Conservation (phyloP, 1,284 basidiomycete species). For the Cryptococcus sp. region DNA sequence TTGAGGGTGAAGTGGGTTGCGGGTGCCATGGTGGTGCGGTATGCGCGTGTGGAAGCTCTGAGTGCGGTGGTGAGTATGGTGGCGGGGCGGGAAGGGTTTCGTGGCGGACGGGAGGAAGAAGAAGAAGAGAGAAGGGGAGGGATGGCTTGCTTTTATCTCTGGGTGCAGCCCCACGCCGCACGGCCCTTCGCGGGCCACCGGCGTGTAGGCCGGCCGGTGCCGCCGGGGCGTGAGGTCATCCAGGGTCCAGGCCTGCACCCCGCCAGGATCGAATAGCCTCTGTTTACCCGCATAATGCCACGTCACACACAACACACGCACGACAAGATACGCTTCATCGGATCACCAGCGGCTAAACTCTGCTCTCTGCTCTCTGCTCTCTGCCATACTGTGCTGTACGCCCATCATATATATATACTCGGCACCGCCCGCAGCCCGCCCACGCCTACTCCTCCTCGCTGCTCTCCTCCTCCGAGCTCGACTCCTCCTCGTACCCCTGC, state of each 20-base stretch:
- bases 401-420: not conserved
- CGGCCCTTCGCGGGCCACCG: too few species aligned
- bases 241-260: too few species aligned
- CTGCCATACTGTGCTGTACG: not conserved
- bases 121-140: slow-evolving; percentile 4
- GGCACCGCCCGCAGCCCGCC: not conserved
- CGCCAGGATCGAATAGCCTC: too few species aligned
- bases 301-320: too few species aligned
- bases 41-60: slow-evolving; percentile 1
- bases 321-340: too few species aligned
- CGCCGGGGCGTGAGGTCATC: too few species aligned
- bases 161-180: too few species aligned
- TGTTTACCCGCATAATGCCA: too few species aligned
- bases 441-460: slow-evolving; percentile 42
- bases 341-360: too few species aligned
- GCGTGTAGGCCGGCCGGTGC: too few species aligned
- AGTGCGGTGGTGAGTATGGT: slow-evolving; percentile 9
- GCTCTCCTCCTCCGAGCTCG: slow-evolving; percentile 43
- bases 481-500: slow-evolving; percentile 30
- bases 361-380: not conserved
- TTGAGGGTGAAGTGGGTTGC: slow-evolving; percentile 44
- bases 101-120: not conserved
- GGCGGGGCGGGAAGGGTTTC: not conserved
- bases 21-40: slow-evolving; percentile 25
- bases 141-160: not conserved